Conservation (phyloP, 2,329 filamentous ascomycete species). For the Colletotrichum plurivorum region DNA sequence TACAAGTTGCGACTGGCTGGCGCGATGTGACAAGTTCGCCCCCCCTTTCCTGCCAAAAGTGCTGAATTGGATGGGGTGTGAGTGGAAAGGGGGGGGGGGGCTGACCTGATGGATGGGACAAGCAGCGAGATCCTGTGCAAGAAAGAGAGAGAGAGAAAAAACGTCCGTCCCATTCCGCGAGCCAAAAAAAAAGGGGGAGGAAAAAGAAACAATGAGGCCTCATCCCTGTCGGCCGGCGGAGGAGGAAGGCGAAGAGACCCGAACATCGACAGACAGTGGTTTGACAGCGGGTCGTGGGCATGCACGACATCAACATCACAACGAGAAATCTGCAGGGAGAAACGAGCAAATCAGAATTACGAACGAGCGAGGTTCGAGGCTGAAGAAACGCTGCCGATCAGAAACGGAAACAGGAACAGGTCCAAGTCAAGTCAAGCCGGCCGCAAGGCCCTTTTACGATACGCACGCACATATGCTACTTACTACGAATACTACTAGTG, state of each 20-base stretch:
- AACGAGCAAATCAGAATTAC: constrained; percentile 20
- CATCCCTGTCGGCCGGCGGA: constrained; percentile 16
- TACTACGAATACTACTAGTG: too few species aligned
- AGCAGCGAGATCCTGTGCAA: constrained; percentile 35
- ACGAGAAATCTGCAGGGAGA: constrained; percentile 27
- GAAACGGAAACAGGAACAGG: neutral
- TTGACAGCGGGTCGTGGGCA: constrained; percentile 34
- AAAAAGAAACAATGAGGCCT: constrained; percentile 16
- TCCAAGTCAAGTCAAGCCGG: neutral
- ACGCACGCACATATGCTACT: too few species aligned
- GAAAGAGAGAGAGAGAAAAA: neutral
- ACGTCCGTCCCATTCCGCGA: constrained; percentile 8
- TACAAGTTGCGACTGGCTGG: constrained; percentile 38
- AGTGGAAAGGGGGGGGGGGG: too few species aligned
- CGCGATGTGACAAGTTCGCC: constrained; percentile 35
- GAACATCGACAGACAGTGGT: constrained; percentile 36
- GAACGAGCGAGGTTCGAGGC: neutral
- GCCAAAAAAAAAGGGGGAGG: neutral
- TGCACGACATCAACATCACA: constrained; percentile 35
- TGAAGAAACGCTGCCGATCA: constrained; percentile 21
- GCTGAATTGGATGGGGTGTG: constrained; percentile 9
- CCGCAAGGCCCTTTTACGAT: too few species aligned
- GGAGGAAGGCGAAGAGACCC: constrained; percentile 16
- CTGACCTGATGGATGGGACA: constrained; percentile 8
- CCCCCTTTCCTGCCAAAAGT: constrained; percentile 29